These are phyloP conservation scores for Pythium insidiosum DNA, from an alignment of 352 stramenopile species.

Conservation along the genomic window DNA sequence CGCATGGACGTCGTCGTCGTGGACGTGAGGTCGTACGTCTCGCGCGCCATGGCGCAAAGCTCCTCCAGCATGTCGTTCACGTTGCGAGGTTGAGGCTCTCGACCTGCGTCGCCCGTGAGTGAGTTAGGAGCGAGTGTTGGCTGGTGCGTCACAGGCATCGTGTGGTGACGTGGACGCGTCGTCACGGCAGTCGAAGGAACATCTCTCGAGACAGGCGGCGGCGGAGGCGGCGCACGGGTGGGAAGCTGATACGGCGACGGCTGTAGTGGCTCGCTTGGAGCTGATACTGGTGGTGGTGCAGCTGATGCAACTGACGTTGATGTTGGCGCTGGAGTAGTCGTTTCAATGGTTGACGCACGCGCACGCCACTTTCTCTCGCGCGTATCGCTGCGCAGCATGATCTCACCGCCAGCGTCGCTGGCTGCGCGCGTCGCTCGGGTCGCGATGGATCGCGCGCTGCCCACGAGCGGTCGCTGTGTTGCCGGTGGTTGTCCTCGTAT, in stretches of 20 bases:
- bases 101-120: too few relatives aligned
- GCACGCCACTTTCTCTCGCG: constrained; percentile 7
- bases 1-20: not conserved
- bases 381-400: constrained; percentile 14
- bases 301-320: constrained; percentile 8
- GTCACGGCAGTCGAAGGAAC: too few relatives aligned
- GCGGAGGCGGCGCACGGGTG: too few relatives aligned
- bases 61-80: not conserved
- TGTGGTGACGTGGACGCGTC: too few relatives aligned
- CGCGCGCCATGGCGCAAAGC: not conserved
- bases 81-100: too few relatives aligned
- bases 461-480: not conserved
- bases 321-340: not conserved
- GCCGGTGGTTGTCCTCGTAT: not conserved
- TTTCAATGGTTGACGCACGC: not conserved
- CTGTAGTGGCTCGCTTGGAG: not conserved
- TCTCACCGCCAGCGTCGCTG: constrained; percentile 10
- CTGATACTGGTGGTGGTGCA: not conserved
- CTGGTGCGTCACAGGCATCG: too few relatives aligned
- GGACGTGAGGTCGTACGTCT: not conserved
- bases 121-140: too few relatives aligned
- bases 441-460: not conserved
- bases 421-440: constrained; percentile 5
- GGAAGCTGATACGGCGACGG: not conserved
- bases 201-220: too few relatives aligned